A percentile compares a stretch with the other conserved stretches of the same genome.
Conservation (phyloP, 2,329 filamentous ascomycete genomes). For the Microsporum canis region DNA sequence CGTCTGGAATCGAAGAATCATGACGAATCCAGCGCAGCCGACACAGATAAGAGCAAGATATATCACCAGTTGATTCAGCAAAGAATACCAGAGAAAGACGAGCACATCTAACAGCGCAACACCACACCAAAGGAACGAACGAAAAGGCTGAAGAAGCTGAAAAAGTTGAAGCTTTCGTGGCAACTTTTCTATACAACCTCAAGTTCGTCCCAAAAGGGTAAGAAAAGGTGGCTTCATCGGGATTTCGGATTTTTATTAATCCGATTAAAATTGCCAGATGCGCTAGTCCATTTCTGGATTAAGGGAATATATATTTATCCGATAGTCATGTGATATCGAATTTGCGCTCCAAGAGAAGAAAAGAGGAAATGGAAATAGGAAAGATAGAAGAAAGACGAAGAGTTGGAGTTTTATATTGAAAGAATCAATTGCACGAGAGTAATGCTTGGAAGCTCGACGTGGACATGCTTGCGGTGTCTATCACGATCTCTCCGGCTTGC, state of each 20-base stretch:
- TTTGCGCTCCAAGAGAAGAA: neutral
- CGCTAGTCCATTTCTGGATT: neutral
- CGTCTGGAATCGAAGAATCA: conserved; percentile 30
- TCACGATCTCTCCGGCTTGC: conserved; percentile 27
- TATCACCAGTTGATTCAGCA: neutral
- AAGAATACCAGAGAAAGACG: neutral
- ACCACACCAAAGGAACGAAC: neutral
- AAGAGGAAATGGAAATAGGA: neutral
- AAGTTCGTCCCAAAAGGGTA: neutral
- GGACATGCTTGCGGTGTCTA: conserved; percentile 40
- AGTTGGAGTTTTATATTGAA: neutral
- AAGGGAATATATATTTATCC: neutral
- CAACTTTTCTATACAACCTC: neutral
- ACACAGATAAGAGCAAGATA: neutral
- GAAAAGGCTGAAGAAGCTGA: neutral
- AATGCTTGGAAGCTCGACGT: conserved; percentile 32
- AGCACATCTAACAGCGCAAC: neutral
- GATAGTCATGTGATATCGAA: conserved; percentile 1
- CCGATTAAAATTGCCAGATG: neutral
- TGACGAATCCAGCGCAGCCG: conserved; percentile 16
- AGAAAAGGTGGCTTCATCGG: conserved; percentile 3
- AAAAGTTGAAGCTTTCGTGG: neutral
- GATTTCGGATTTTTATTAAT: neutral
- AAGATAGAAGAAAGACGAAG: neutral
- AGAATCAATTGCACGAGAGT: conserved; percentile 8